Evolutionary conservation across 2,329 filamentous ascomycete species (phyloP), one percentile per base, ranked within the genome.

Genomic region (Talaromyces sp.): DNA sequence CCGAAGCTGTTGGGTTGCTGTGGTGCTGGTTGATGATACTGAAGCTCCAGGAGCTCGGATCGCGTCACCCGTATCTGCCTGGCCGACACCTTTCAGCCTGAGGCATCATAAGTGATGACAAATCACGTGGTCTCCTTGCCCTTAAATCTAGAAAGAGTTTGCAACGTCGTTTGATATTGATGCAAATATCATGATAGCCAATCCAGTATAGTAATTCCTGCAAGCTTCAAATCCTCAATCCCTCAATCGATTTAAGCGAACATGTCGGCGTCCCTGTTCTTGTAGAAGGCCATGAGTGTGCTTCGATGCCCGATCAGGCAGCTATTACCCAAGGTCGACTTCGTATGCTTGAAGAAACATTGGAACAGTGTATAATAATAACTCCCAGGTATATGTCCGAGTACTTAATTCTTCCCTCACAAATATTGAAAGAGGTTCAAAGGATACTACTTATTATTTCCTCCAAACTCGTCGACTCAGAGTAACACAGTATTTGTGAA

Each of bases 271-370:
- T n/a, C 31, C 47, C 48, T 31, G 27, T 31, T 59, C 37, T 31
- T 45, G 39, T n/a, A 27, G 27, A 31, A 33, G 19, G 39, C 47
- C 24, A 58, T 45, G 50, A 33, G 16, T 33, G 39, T 31, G 19
- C 24, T 60, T 60, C 35, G 63, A 60, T 65, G 64, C 64, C 64
- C 64, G 43, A 65, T 65, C 60, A 65, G 64, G 64, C 64, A 62
- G 64, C 64, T 65, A 65, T 60, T 52, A 27, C 43, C 22, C n/a
- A 45, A 41, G n/a, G 35, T 19, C 27, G 27, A 31, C 27, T 13
- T 33, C 14, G 13, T 13, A 41, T 59, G 33, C 22, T 39, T 5
- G n/a, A 22, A 56, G 31, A 56, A 13, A 22, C 14, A 19, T 37
- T 35, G 35, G 3, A 35, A 13, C 7, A 31, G 5, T 31, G 27